Conservation (phyloP, 495 filamentous ascomycete species). For the Aspergillus bertholletiae region DNA sequence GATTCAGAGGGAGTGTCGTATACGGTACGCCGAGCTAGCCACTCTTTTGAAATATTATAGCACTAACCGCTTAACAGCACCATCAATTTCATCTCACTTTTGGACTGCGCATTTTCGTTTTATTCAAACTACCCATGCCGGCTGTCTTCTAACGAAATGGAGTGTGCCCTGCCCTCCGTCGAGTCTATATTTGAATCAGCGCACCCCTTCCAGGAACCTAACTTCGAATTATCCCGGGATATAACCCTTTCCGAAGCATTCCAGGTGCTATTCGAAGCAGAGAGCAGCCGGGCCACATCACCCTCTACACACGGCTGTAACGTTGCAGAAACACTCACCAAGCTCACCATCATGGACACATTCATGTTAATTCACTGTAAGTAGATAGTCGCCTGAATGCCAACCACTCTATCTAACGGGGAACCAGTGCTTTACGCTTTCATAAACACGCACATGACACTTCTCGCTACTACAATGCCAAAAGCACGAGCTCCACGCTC, state of each 20-base stretch:
- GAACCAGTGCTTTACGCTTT: slow-evolving; percentile 38
- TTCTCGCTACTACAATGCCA: slow-evolving; percentile 29
- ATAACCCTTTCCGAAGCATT: slow-evolving; percentile 33
- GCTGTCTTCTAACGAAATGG: slow-evolving; percentile 32
- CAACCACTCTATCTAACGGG: slow-evolving; percentile 2
- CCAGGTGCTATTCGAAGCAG: slow-evolving; percentile 29
- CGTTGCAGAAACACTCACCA: slow-evolving; percentile 1
- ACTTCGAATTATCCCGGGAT: slow-evolving; percentile 32
- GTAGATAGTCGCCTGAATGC: background rate
- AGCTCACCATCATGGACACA: slow-evolving; percentile 37
- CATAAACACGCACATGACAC: slow-evolving; percentile 44
- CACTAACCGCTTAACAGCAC: slow-evolving; percentile 26
- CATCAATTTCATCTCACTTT: slow-evolving; percentile 32
- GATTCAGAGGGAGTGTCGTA: slow-evolving; percentile 45
- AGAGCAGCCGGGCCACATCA: slow-evolving; percentile 3
- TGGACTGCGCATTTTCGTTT: slow-evolving; percentile 46
- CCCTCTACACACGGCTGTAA: slow-evolving; percentile 3
- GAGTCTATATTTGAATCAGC: slow-evolving; percentile 33
- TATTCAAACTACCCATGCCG: slow-evolving; percentile 45
- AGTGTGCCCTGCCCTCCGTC: slow-evolving; percentile 37
- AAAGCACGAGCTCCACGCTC: slow-evolving; percentile 4
- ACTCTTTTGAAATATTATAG: background rate
- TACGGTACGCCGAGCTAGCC: slow-evolving; percentile 27
- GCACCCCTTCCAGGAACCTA: slow-evolving; percentile 39
- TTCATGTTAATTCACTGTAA: slow-evolving; percentile 44